phyloP scores from a whole-genome alignment of 176 grass and related monocot species.

The Oryza meridionalis region DNA sequence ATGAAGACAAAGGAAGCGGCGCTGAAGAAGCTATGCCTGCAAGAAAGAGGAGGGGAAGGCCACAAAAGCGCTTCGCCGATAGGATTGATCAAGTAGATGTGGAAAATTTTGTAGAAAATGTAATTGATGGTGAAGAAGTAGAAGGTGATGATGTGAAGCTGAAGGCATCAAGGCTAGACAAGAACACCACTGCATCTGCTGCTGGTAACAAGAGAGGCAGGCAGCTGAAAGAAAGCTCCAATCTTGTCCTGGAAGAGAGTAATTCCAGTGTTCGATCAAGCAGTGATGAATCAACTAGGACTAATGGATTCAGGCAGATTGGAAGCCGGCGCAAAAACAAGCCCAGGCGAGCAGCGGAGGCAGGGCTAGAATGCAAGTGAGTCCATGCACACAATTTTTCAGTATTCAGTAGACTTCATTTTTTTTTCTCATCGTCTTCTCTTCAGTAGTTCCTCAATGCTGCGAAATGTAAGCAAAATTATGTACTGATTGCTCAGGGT shows the following conservation, averaged over 20 bases:
- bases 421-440: neutral
- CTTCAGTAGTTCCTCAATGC: constrained; percentile 14
- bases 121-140: constrained; percentile 44
- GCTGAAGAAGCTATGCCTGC: constrained; percentile 62
- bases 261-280: constrained; percentile 44
- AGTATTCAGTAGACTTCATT: constrained; percentile 24
- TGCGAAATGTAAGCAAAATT: constrained; percentile 40
- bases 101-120: constrained; percentile 52
- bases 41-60: constrained; percentile 77
- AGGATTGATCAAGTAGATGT: constrained; percentile 51
- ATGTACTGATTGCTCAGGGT: constrained; percentile 24
- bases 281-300: constrained; percentile 53
- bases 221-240: constrained; percentile 55
- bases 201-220: constrained; percentile 60
- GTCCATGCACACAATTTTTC: constrained; percentile 20
- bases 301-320: constrained; percentile 67
- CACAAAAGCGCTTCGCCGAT: constrained; percentile 59
- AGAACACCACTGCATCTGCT: constrained; percentile 34
- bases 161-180: constrained; percentile 42
- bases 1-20: constrained; percentile 69
- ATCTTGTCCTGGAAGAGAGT: constrained; percentile 48
- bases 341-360: constrained; percentile 68
- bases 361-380: constrained; percentile 75
- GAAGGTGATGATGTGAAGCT: constrained; percentile 46
- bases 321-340: constrained; percentile 74